phyloP scores from a whole-genome alignment of 495 filamentous ascomycete genomes.

The Chaetomidium leptoderma region DNA sequence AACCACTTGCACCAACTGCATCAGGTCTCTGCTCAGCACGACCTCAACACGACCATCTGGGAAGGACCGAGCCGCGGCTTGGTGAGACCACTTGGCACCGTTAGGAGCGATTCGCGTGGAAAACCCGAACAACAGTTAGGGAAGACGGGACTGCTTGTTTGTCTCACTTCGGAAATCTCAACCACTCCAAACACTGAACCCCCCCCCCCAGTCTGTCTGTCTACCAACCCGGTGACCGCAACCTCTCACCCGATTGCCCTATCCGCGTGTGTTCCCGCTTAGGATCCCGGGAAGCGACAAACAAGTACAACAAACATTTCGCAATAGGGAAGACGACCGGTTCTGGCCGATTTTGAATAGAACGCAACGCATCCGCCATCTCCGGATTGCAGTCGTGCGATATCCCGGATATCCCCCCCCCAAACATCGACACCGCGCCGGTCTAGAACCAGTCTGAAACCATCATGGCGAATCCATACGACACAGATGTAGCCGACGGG shows the following conservation, averaged over 20 bases:
- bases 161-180: constrained; percentile 13
- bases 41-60: neutral
- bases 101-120: neutral
- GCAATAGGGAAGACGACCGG: neutral
- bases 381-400: too few species aligned
- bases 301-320: neutral
- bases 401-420: neutral
- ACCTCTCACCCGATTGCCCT: neutral
- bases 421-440: neutral
- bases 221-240: neutral
- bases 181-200: neutral
- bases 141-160: neutral
- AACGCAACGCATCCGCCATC: neutral
- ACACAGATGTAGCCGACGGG: constrained; percentile 10
- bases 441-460: too few species aligned
- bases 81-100: neutral
- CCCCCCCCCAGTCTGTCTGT: neutral
- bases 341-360: neutral
- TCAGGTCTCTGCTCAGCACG: neutral
- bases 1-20: neutral
- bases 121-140: neutral
- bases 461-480: constrained; percentile 23
- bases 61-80: neutral
- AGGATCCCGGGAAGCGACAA: neutral
- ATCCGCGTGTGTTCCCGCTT: neutral